Conservation (phyloP, 805 yeast genomes). For the Nadsonia fulvescens region DNA sequence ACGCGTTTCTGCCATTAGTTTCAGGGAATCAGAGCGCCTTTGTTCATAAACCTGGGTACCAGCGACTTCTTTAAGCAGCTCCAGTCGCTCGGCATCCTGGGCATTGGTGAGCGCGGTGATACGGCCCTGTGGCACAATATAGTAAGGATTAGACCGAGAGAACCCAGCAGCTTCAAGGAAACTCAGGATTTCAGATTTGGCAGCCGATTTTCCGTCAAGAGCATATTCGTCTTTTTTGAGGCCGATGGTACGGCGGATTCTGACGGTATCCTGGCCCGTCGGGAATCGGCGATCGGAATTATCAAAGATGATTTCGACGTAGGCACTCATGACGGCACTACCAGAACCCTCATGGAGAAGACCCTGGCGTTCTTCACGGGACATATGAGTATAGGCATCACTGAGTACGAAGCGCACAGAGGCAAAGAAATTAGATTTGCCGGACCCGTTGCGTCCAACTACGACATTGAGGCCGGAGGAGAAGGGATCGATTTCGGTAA, state of each 20-base stretch:
- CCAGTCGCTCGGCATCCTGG: conserved; percentile 64
- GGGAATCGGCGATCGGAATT: conserved; percentile 65
- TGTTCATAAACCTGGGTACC: conserved; percentile 86
- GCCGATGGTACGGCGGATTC: conserved; percentile 80
- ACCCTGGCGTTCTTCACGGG: conserved; percentile 71
- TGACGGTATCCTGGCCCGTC: conserved; percentile 45
- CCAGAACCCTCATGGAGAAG: conserved; percentile 74
- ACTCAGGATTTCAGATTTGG: conserved; percentile 65
- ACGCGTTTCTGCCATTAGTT: conserved; percentile 60
- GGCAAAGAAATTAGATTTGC: conserved; percentile 88
- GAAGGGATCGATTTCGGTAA: conserved; percentile 56
- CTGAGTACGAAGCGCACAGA: conserved; percentile 85
- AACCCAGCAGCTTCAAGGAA: conserved; percentile 84
- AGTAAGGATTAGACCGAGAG: conserved; percentile 77
- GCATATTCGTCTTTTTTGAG: conserved; percentile 82
- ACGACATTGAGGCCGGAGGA: conserved; percentile 75
- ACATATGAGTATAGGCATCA: conserved; percentile 74
- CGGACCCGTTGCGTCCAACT: conserved; percentile 88
- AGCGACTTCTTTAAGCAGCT: conserved; percentile 74
- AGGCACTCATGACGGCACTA: conserved; percentile 72
- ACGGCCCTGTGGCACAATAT: conserved; percentile 93
- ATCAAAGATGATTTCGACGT: conserved; percentile 77
- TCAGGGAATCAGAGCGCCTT: conserved; percentile 57
- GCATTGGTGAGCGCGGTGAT: conserved; percentile 81
- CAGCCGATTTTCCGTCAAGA: conserved; percentile 59